phyloP scores from a whole-genome alignment of 305 asterid species.

The Fraxinus angustifolia region DNA sequence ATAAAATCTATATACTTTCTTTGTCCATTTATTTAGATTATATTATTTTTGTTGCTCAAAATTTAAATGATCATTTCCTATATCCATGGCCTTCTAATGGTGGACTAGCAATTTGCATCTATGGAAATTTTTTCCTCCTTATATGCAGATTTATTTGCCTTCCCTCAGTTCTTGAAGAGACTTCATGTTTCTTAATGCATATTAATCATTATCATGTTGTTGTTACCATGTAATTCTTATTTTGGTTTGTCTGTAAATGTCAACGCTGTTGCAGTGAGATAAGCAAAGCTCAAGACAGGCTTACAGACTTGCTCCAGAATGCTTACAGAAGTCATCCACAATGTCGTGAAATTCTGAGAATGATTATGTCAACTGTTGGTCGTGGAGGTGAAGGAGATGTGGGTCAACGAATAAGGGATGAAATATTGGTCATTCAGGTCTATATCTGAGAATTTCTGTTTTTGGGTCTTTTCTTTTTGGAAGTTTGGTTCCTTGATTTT shows the following conservation, averaged over 20 bases:
- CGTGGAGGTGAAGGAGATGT: conserved; percentile 99
- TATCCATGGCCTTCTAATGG: conserved; percentile 1
- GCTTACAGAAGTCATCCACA: conserved; percentile 57
- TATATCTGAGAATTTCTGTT: conserved; percentile 7
- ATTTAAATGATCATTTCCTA: not conserved
- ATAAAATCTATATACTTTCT: conserved; percentile 25
- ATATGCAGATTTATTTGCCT: conserved; percentile 4
- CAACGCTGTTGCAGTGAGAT: conserved; percentile 65
- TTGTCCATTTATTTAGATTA: conserved; percentile 12
- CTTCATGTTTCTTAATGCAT: not conserved
- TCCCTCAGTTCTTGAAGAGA: conserved; percentile 20
- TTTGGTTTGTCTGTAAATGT: conserved; percentile 12
- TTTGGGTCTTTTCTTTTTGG: conserved; percentile 3
- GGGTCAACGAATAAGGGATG: conserved; percentile 98
- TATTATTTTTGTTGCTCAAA: conserved; percentile 2
- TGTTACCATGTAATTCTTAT: not conserved
- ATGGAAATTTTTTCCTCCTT: not conserved
- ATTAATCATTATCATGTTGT: not conserved
- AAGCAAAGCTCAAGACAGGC: conserved; percentile 98
- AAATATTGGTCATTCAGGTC: conserved; percentile 94
- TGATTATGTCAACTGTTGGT: conserved; percentile 97
- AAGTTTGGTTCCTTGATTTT: not conserved
- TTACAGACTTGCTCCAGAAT: conserved; percentile 77
- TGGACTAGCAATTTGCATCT: conserved; percentile 11
- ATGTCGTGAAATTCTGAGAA: conserved; percentile 71